A percentile compares a stretch with the other conserved stretches of the same genome.
Conservation (phyloP, 805 yeast genomes). For the Metschnikowia continentalis region DNA sequence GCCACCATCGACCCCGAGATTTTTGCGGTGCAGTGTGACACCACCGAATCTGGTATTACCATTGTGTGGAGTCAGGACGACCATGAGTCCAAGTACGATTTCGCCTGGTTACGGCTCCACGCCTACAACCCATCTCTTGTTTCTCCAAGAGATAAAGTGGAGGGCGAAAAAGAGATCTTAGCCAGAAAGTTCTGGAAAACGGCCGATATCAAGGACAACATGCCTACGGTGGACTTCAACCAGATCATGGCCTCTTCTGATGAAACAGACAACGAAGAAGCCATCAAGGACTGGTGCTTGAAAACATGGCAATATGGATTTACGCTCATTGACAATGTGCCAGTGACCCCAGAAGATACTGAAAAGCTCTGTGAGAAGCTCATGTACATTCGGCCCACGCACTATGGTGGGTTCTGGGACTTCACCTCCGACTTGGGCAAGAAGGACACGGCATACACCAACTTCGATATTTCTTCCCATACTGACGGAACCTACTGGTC, state of each 20-base stretch:
- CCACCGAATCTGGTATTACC: constrained; percentile 14
- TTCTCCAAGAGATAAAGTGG: constrained; percentile 24
- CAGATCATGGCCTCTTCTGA: constrained; percentile 38
- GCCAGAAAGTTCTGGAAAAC: constrained; percentile 43
- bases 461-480: constrained; percentile 58
- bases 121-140: constrained; percentile 49
- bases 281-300: constrained; percentile 51
- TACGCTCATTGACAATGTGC: constrained; percentile 57
- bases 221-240: constrained; percentile 49
- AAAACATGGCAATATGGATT: constrained; percentile 58
- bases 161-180: constrained; percentile 28
- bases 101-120: constrained; percentile 45
- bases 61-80: constrained; percentile 38
- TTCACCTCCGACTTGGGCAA: constrained; percentile 65
- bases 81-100: constrained; percentile 37
- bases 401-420: constrained; percentile 80
- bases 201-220: constrained; percentile 29
- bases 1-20: constrained; percentile 37
- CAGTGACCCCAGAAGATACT: constrained; percentile 56
- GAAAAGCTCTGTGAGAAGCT: constrained; percentile 53
- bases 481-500: constrained; percentile 77
- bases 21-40: constrained; percentile 15
- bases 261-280: constrained; percentile 31
- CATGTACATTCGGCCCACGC: constrained; percentile 61
- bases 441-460: constrained; percentile 70